Conservation (phyloP, 805 yeast species). For the Saccharomycopsis sp. region DNA sequence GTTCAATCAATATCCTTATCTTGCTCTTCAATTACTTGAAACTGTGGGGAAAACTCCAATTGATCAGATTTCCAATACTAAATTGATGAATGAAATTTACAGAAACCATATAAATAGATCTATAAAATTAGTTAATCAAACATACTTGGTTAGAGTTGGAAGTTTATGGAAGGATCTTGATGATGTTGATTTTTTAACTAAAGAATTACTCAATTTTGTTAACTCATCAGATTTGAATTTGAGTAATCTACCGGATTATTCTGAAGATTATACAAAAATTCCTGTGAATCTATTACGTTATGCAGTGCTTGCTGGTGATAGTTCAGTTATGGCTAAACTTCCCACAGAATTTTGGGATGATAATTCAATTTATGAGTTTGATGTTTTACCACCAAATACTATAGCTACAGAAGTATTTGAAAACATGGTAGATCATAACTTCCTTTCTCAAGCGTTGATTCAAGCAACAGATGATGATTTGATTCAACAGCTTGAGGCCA, state of each 20-base stretch:
- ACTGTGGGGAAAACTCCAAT: slow-evolving; percentile 27
- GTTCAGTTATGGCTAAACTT: slow-evolving; percentile 56
- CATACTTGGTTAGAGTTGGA: slow-evolving; percentile 49
- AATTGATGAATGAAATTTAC: slow-evolving; percentile 1
- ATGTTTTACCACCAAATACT: slow-evolving; percentile 53
- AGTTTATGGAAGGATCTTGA: slow-evolving; percentile 42
- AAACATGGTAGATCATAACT: slow-evolving; percentile 9
- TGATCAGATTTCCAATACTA: neutral
- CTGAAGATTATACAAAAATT: slow-evolving; percentile 23
- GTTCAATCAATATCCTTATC: slow-evolving; percentile 44
- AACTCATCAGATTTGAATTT: neutral
- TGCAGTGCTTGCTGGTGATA: slow-evolving; percentile 62
- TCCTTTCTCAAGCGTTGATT: slow-evolving; percentile 5
- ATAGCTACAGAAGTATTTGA: slow-evolving; percentile 4
- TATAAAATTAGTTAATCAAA: slow-evolving; percentile 36
- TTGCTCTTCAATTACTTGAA: slow-evolving; percentile 41
- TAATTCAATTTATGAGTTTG: slow-evolving; percentile 58
- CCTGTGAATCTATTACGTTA: slow-evolving; percentile 59
- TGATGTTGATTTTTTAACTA: slow-evolving; percentile 37
- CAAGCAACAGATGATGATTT: too few relatives aligned
- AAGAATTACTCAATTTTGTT: slow-evolving; percentile 24
- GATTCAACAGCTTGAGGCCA: too few relatives aligned
- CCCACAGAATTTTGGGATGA: slow-evolving; percentile 53
- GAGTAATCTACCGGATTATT: neutral
- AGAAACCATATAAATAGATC: slow-evolving; percentile 17